Conservation (phyloP, 2,329 filamentous ascomycete genomes). For the Penicillium palitans region DNA sequence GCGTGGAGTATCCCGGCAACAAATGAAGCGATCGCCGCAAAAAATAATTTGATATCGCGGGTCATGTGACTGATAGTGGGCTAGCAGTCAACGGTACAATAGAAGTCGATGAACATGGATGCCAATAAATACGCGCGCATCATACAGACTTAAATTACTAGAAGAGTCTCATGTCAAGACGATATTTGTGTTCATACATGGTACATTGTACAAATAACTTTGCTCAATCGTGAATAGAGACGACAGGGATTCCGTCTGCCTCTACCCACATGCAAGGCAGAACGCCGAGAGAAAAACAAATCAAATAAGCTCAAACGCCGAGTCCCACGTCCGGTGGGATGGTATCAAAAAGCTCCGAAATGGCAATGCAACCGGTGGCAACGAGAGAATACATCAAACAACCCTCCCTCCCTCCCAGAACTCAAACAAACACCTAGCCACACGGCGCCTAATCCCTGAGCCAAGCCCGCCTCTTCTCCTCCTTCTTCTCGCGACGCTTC, state of each 20-base stretch:
- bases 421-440: slow-evolving; percentile 32
- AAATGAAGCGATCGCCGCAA: slow-evolving; percentile 17
- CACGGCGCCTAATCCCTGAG: slow-evolving; percentile 66
- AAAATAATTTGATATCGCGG: slow-evolving; percentile 29
- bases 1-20: slow-evolving; percentile 13
- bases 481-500: slow-evolving; percentile 84
- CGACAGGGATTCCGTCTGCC: neutral
- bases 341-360: slow-evolving; percentile 20
- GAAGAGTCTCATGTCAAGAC: neutral
- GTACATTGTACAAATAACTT: slow-evolving; percentile 15
- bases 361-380: slow-evolving; percentile 16
- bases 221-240: neutral
- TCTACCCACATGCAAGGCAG: slow-evolving; percentile 19
- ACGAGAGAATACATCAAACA: slow-evolving; percentile 7
- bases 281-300: slow-evolving; percentile 12
- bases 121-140: neutral
- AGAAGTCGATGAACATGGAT: neutral
- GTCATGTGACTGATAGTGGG: slow-evolving; percentile 26
- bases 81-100: slow-evolving; percentile 1
- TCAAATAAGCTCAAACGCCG: slow-evolving; percentile 21
- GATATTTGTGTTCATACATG: slow-evolving; percentile 12
- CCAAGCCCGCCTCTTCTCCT: slow-evolving; percentile 93
- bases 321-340: slow-evolving; percentile 17
- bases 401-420: neutral
- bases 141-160: neutral